A percentile compares a stretch with the other conserved stretches of the same genome.
Evolutionary conservation across 2,329 filamentous ascomycete genomes (phyloP).

Genomic region (Arthrinium phaeospermum): DNA sequence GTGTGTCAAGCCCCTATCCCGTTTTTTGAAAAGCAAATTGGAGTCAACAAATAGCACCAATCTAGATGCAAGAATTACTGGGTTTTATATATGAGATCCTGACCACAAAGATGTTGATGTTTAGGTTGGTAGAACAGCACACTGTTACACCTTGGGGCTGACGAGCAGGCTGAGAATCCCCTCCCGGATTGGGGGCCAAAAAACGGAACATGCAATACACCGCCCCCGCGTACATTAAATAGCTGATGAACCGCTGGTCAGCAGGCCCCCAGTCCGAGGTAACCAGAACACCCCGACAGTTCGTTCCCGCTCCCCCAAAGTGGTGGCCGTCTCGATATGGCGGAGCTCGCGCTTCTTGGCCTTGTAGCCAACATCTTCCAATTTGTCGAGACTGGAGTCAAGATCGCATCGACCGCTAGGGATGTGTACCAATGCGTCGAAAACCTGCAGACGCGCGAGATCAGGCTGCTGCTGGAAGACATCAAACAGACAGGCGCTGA

Average conservation of each 20-base stretch:
- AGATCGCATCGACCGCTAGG: neutral
- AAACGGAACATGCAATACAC: neutral
- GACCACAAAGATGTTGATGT: neutral
- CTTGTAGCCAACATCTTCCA: conserved; percentile 5
- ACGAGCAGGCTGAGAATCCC: neutral
- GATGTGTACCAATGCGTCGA: neutral
- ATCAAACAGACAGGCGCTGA: neutral
- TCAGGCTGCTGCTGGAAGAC: neutral
- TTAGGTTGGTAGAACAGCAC: no score
- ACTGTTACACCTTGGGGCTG: neutral
- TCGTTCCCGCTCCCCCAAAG: neutral
- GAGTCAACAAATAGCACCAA: no score
- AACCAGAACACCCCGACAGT: neutral
- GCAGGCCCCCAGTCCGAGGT: neutral
- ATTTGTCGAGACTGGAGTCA: neutral
- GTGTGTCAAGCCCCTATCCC: no score
- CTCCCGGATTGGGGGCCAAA: neutral
- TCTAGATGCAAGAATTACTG: no score
- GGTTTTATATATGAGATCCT: no score
- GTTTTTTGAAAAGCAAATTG: no score
- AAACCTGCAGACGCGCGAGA: neutral
- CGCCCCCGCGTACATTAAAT: neutral
- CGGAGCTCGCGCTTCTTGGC: neutral
- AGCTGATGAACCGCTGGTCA: neutral
- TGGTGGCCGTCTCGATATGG: neutral